Evolutionary conservation across 768 basidiomycete genomes (phyloP).

Genomic region (Suillus decipiens): DNA sequence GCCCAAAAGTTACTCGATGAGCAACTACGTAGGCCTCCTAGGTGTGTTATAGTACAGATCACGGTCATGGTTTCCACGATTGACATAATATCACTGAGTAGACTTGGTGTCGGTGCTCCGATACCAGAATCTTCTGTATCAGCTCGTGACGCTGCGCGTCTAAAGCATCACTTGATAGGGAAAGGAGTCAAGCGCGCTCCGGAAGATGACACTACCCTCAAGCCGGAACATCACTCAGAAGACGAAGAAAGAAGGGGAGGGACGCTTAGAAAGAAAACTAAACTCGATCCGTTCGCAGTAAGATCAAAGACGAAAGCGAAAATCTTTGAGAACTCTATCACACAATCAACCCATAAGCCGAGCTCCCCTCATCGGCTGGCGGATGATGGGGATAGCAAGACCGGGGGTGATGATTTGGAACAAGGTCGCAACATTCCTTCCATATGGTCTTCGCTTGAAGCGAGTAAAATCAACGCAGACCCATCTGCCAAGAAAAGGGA

Average conservation of each 20-base stretch:
- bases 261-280: constrained; percentile 59
- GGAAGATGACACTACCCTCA: constrained; percentile 35
- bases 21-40: constrained; percentile 66
- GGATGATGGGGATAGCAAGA: not conserved
- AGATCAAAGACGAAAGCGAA: constrained; percentile 49
- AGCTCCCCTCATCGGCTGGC: not conserved
- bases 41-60: constrained; percentile 44
- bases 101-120: constrained; percentile 75
- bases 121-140: constrained; percentile 48
- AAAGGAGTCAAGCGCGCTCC: constrained; percentile 48
- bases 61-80: not conserved
- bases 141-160: constrained; percentile 57
- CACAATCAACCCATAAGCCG: not conserved
- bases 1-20: constrained; percentile 62
- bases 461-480: not conserved
- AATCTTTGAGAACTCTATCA: constrained; percentile 4
- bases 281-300: constrained; percentile 56
- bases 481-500: not conserved
- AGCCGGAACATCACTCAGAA: constrained; percentile 34
- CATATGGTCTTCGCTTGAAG: not conserved
- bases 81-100: constrained; percentile 30
- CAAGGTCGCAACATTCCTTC: not conserved
- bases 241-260: constrained; percentile 60
- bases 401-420: not conserved
- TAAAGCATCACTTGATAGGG: constrained; percentile 60